Evolutionary conservation across 768 basidiomycete species (phyloP).

Genomic region (Russula abietina): DNA sequence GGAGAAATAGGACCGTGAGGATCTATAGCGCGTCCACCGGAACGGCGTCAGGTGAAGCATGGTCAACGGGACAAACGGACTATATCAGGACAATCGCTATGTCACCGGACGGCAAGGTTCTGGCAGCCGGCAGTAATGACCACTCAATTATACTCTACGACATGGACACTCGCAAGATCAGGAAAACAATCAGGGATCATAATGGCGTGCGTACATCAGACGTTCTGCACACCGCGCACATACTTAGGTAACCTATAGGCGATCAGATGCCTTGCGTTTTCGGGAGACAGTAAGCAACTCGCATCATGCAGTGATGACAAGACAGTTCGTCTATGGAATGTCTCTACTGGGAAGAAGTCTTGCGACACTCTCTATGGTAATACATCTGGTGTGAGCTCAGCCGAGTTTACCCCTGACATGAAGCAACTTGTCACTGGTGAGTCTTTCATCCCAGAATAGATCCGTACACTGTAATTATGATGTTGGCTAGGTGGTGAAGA

Average conservation of each 20-base stretch:
- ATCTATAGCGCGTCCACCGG: conserved; percentile 15
- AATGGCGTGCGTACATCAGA: conserved; percentile 1
- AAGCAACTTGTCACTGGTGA: conserved; percentile 17
- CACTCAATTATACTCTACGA: conserved; percentile 10
- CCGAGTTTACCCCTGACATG: conserved; percentile 23
- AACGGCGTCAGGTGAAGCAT: conserved; percentile 2
- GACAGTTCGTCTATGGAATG: conserved; percentile 17
- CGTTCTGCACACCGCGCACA: not conserved
- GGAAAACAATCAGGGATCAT: conserved; percentile 9
- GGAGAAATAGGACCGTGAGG: conserved; percentile 14
- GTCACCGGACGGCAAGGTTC: conserved; percentile 27
- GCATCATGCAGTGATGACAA: conserved; percentile 12
- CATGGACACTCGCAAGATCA: conserved; percentile 2
- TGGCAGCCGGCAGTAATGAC: conserved; percentile 23
- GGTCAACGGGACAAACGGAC: conserved; percentile 12
- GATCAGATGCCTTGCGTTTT: conserved; percentile 10
- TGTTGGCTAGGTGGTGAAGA: conserved; percentile 8
- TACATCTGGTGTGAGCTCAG: conserved; percentile 3
- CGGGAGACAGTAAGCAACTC: conserved; percentile 4
- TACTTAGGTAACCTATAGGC: not conserved
- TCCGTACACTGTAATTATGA: not conserved
- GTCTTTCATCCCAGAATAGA: not conserved
- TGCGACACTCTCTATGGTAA: conserved; percentile 16
- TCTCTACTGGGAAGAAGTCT: conserved; percentile 8
- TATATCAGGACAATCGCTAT: conserved; percentile 25